Evolutionary conservation across 2,329 filamentous ascomycete species (phyloP).

Genomic region (Ilyonectria robusta): DNA sequence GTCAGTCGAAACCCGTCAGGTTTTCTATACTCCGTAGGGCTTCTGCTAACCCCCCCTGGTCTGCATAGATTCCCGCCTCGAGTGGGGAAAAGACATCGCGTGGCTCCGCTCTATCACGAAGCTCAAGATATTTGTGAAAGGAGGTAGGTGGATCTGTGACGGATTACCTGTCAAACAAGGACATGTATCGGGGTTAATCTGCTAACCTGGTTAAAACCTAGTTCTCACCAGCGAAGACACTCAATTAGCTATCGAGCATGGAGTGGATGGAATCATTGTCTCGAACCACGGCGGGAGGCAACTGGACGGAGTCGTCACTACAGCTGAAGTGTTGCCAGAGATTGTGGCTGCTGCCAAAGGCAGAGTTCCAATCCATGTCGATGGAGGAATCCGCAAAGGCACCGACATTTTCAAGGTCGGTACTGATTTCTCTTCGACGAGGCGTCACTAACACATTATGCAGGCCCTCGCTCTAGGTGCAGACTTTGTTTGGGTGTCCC

Average conservation of each 20-base stretch:
- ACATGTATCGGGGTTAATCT: too few relatives aligned
- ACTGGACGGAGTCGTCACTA: conserved; percentile 24
- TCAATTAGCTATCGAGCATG: conserved; percentile 19
- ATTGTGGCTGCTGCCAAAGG: conserved; percentile 25
- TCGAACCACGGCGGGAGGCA: conserved; percentile 29
- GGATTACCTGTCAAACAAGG: not conserved
- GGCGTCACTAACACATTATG: not conserved
- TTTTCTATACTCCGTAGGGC: too few relatives aligned
- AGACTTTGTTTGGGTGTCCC: conserved; percentile 29
- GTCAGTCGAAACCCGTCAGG: not conserved
- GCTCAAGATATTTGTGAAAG: conserved; percentile 29
- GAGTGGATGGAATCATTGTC: conserved; percentile 27
- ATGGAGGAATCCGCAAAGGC: conserved; percentile 28
- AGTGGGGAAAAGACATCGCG: conserved; percentile 23
- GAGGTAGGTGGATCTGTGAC: not conserved
- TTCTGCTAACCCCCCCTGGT: not conserved
- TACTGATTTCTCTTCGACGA: too few relatives aligned
- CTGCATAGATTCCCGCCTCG: conserved; percentile 10
- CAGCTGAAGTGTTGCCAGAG: conserved; percentile 23
- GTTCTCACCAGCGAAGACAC: conserved; percentile 24
- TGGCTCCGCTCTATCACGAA: conserved; percentile 24
- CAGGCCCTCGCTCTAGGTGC: conserved; percentile 26
- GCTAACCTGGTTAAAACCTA: not conserved
- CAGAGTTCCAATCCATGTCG: conserved; percentile 23
- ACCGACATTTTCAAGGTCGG: conserved; percentile 29